These are phyloP conservation scores for Cercospora zeina DNA, from an alignment of 2,329 filamentous ascomycete species.

Conservation along the genomic window DNA sequence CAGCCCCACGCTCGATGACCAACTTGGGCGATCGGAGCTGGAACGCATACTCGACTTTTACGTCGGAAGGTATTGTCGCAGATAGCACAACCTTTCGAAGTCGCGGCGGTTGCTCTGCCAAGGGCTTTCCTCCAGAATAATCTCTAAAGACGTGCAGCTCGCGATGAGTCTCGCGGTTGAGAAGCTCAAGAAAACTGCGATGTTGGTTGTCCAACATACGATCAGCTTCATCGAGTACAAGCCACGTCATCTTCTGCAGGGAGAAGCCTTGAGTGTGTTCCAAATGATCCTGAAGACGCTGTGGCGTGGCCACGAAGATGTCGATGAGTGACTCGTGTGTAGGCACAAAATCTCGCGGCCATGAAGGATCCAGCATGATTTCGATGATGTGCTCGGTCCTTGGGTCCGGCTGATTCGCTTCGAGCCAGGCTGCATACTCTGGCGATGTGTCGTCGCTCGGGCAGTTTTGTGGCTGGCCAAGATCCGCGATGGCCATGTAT, in stretches of 20 bases:
- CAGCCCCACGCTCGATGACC: slow-evolving; percentile 67
- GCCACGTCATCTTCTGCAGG: slow-evolving; percentile 76
- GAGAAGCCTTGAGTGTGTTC: slow-evolving; percentile 79
- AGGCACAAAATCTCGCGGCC: slow-evolving; percentile 52
- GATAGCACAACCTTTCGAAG: slow-evolving; percentile 75
- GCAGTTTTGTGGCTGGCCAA: slow-evolving; percentile 31
- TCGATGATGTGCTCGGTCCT: slow-evolving; percentile 37
- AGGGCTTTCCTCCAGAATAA: slow-evolving; percentile 7
- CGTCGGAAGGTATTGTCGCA: slow-evolving; percentile 86
- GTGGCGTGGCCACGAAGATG: slow-evolving; percentile 86
- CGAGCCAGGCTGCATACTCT: slow-evolving; percentile 33
- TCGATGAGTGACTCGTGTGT: slow-evolving; percentile 73
- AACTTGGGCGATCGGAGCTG: slow-evolving; percentile 72
- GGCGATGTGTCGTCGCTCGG: slow-evolving; percentile 43
- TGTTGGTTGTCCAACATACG: slow-evolving; percentile 74
- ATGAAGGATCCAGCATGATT: slow-evolving; percentile 11
- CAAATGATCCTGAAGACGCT: slow-evolving; percentile 87
- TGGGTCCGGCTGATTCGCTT: slow-evolving; percentile 26
- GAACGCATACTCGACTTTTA: slow-evolving; percentile 74
- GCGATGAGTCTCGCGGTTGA: slow-evolving; percentile 29
- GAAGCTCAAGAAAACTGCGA: slow-evolving; percentile 34
- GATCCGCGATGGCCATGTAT: slow-evolving; percentile 46
- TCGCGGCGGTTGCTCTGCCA: slow-evolving; percentile 28
- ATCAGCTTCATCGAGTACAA: slow-evolving; percentile 92
- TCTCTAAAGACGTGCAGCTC: slow-evolving; percentile 24